Base-by-base conservation (phyloP, 441 rosid genomes). In the Codiaeum variegatum region DNA sequence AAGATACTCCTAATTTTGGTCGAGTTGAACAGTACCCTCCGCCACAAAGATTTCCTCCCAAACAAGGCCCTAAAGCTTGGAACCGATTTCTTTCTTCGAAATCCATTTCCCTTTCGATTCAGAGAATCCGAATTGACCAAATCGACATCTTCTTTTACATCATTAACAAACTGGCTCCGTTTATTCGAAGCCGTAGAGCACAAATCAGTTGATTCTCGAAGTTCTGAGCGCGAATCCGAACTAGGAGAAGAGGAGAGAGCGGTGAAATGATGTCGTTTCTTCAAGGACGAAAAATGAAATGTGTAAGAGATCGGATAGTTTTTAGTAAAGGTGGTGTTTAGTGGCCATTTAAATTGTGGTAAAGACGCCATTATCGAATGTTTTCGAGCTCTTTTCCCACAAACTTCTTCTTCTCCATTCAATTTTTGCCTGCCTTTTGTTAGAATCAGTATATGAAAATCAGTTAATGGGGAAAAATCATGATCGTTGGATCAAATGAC, bases 1-100 rank as follows among this genome's bases (percentile, higher is more conserved):
- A 84, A 18, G 68, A 90, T 76, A 76, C 92, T 85, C 81, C 85
- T 78, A 23, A 83, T 77, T 79, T 82, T 88, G 67, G 51, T 77
- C 0, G 94, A 87, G 3, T 81, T 74, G 72, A 77, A 83, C 76
- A 78, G 51, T 29, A 85, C 72, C 81, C 82, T 84, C 71, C 80
- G 68, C 87, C 86, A 76, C 32, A 61, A 67, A 10, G 80, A 78
- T 71, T 76, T 64, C 78, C 71, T 84, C 67, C 77, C 80, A 62
- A 71, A 80, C 77, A 74, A 72, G 64, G 40, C 21, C 56, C 78
- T 78, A 12, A 76, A 68, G 32, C 40, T 75, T 0, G 62, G 64
- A 44, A 28, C 46, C 62, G 24, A 66, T 26, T 67, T 67, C 76
- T 72, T 26, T 29, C 38, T 67, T 68, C 28, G 66, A 29, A 49